These are phyloP conservation scores for Gnomoniopsis smithogilvyi DNA, from an alignment of 2,329 filamentous ascomycete genomes.

Conservation along the genomic window DNA sequence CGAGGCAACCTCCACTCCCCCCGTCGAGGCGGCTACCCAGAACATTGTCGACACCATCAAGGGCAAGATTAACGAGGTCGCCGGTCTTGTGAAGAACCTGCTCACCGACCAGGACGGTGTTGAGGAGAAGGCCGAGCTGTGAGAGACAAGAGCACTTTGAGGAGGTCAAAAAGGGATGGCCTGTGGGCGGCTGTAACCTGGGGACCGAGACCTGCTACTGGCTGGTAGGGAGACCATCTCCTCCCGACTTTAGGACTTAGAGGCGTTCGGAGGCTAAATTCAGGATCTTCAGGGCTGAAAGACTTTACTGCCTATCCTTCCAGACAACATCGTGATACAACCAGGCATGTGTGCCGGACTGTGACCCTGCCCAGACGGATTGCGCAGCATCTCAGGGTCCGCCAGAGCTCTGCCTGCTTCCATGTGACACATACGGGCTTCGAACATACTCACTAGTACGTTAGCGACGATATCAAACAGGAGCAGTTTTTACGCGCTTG, in stretches of 20 bases:
- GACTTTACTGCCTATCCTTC: background rate
- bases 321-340: constrained; percentile 19
- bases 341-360: constrained; percentile 45
- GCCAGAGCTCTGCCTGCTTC: background rate
- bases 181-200: background rate
- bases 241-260: background rate
- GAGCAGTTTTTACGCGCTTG: constrained; percentile 41
- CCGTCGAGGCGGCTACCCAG: constrained; percentile 30
- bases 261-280: background rate
- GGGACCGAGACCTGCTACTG: background rate
- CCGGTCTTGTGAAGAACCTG: constrained; percentile 49
- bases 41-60: constrained; percentile 44
- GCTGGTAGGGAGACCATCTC: background rate
- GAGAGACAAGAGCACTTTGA: constrained; percentile 24
- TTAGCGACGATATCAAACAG: constrained; percentile 71
- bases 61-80: constrained; percentile 43
- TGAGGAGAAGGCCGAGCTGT: constrained; percentile 61
- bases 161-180: too few species aligned
- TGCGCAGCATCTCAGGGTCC: constrained; percentile 53
- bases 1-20: constrained; percentile 24
- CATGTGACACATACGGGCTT: background rate
- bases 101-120: constrained; percentile 52
- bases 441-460: constrained; percentile 25
- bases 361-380: constrained; percentile 69
- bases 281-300: background rate